Conservation (phyloP, 805 yeast species). For the Pichia insulana region DNA sequence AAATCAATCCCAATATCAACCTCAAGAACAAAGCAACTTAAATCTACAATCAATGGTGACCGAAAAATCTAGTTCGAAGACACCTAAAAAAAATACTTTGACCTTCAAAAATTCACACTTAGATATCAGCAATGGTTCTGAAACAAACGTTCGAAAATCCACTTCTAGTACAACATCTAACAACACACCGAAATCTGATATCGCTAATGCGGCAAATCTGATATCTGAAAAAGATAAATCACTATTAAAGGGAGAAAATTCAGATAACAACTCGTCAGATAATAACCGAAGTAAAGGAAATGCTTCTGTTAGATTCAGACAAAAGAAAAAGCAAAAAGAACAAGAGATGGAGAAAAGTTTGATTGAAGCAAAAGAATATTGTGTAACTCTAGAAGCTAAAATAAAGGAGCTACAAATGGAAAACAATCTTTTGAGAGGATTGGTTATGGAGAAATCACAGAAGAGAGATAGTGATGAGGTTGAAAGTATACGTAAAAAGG, state of each 20-base stretch:
- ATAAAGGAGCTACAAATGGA: conserved; percentile 89
- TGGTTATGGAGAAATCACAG: conserved; percentile 74
- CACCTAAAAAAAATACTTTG: background rate
- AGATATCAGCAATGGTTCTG: conserved; percentile 5
- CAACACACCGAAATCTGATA: background rate
- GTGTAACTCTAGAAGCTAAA: conserved; percentile 57
- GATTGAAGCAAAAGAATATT: conserved; percentile 61
- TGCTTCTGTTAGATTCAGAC: conserved; percentile 88
- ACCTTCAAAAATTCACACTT: conserved; percentile 9
- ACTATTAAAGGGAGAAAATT: background rate
- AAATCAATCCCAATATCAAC: too few species aligned
- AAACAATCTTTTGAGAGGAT: conserved; percentile 70
- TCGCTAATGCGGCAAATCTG: conserved; percentile 54
- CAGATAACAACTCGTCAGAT: background rate
- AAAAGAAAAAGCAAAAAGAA: conserved; percentile 86
- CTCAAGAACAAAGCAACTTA: background rate
- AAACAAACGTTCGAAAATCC: conserved; percentile 1
- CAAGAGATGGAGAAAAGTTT: conserved; percentile 80
- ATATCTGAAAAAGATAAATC: background rate
- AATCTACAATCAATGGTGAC: too few species aligned
- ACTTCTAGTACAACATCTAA: background rate
- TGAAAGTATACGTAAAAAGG: conserved; percentile 42
- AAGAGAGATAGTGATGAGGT: conserved; percentile 44
- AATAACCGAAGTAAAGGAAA: conserved; percentile 22
- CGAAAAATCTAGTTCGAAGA: too few species aligned